Evolutionary conservation across 2,329 filamentous ascomycete species (phyloP).

Genomic region (Zasmidium cellare): DNA sequence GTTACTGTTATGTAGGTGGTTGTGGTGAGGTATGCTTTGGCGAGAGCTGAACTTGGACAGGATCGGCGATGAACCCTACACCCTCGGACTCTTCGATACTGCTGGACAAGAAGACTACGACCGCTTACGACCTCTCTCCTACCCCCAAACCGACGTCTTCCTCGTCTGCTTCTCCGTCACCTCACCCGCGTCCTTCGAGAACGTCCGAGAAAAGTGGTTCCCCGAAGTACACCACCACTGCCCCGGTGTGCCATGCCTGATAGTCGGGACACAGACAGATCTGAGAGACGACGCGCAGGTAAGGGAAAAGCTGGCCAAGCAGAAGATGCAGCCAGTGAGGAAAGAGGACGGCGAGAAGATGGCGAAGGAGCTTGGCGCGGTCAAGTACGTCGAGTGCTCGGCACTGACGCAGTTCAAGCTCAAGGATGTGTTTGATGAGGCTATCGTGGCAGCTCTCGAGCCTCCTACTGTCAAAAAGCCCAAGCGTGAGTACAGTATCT

Average conservation of each 20-base stretch:
- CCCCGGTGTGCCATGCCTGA: constrained; percentile 93
- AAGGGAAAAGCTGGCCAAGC: constrained; percentile 86
- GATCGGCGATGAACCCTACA: constrained; percentile 99
- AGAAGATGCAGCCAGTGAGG: constrained; percentile 91
- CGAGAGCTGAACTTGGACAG: constrained; percentile 51
- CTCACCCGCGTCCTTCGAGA: constrained; percentile 96
- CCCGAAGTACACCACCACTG: constrained; percentile 99
- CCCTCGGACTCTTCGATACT: constrained; percentile 94
- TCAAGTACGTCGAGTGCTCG: constrained; percentile 99
- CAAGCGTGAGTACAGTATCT: constrained; percentile 28
- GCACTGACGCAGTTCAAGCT: constrained; percentile 97
- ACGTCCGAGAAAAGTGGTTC: constrained; percentile 99
- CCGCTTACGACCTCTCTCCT: constrained; percentile 90
- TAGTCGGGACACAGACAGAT: constrained; percentile 97
- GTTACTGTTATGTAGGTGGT: constrained; percentile 81
- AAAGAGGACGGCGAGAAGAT: constrained; percentile 93
- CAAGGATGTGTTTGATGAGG: constrained; percentile 99
- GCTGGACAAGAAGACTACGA: constrained; percentile 99
- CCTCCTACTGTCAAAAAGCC: constrained; percentile 77
- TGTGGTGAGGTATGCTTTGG: not conserved
- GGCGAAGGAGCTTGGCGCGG: constrained; percentile 94
- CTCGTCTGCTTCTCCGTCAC: constrained; percentile 98
- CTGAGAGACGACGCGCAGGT: constrained; percentile 85
- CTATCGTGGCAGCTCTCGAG: constrained; percentile 92
- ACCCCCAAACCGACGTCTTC: constrained; percentile 98